Evolutionary conservation across 345 rosid genomes (phyloP), one percentile per base, ranked within the genome.

Genomic region (Erucastrum elatum): DNA sequence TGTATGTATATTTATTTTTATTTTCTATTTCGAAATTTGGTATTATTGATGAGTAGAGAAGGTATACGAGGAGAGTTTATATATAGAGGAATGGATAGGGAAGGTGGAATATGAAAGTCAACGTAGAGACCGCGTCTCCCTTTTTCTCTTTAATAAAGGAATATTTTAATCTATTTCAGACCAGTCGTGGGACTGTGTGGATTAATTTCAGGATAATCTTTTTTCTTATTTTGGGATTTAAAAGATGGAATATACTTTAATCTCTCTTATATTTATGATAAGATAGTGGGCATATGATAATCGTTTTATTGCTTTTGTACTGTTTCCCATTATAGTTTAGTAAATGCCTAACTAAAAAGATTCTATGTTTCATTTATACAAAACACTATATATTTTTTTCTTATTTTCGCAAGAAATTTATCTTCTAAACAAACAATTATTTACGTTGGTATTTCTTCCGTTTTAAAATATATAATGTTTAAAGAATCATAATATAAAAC

Each of bases 201-300:
- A 68, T 74, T 68, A 51, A 61, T 68, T 59, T 68, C n/a, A 68
- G 78, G 82, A 79, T 79, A 60, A 74, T 49, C 59, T 79, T 77
- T 65, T 49, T 72, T 78, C n/a, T 4, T 65, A 64, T 15, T 35
- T 30, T 3, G 29, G 66, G 60, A 8, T 37, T 71, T 15, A 11
- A 13, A 13, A 11, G 8, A 3, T 37, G 30, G 72, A 72, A 64
- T 77, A 6, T 51, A 53, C 4, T 16, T 51, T 35, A 30, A 55
- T 64, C 60, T 64, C 60, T 39, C 44, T n/a, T 71, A 12, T 39
- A 65, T 65, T 39, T 78, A 59, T 66, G 61, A 66, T 72, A n/a
- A 37, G 34, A 55, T 62, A 44, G 11, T 12, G 53, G 15, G 53
- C 53, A 21, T 21, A 44, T 44, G 53, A 44, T 44, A 70, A 70